phyloP scores from a whole-genome alignment of 1,139 yeast genomes.

The Arxiozyma heterogenica region DNA sequence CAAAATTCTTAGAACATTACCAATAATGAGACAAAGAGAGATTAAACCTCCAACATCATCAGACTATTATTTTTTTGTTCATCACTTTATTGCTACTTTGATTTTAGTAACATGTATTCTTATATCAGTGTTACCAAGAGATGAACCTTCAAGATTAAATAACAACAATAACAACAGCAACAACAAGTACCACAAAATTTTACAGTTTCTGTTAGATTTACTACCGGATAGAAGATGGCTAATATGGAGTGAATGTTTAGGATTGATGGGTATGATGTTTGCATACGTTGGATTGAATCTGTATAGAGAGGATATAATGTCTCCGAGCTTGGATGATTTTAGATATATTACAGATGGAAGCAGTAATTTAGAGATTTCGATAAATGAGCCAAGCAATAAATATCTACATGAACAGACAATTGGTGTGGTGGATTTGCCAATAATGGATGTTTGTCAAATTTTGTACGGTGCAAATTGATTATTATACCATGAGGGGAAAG shows the following conservation, averaged over 20 bases:
- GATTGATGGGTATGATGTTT: slow-evolving; percentile 57
- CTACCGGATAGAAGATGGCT: slow-evolving; percentile 26
- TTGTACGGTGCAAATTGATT: slow-evolving; percentile 40
- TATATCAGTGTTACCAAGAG: slow-evolving; percentile 20
- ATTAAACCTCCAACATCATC: slow-evolving; percentile 11
- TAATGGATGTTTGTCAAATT: slow-evolving; percentile 60
- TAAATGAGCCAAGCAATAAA: not conserved
- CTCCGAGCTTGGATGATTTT: slow-evolving; percentile 49
- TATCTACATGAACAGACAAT: slow-evolving; percentile 41
- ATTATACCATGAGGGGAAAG: not conserved
- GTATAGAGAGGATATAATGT: slow-evolving; percentile 66
- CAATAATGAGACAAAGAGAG: slow-evolving; percentile 7
- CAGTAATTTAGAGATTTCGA: slow-evolving; percentile 14
- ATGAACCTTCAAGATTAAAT: not conserved
- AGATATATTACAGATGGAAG: slow-evolving; percentile 57
- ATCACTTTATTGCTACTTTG: slow-evolving; percentile 18
- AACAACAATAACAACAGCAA: not conserved
- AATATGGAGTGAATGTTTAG: slow-evolving; percentile 17
- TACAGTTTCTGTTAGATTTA: slow-evolving; percentile 12
- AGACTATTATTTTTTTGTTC: slow-evolving; percentile 25
- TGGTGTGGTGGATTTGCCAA: slow-evolving; percentile 79
- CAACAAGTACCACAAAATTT: not conserved
- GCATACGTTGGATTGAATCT: slow-evolving; percentile 59
- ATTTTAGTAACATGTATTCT: slow-evolving; percentile 13
- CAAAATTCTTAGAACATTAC: too few species aligned